Evolutionary conservation across 345 rosid genomes (phyloP).

Genomic region (Tarenaya hassleriana): DNA sequence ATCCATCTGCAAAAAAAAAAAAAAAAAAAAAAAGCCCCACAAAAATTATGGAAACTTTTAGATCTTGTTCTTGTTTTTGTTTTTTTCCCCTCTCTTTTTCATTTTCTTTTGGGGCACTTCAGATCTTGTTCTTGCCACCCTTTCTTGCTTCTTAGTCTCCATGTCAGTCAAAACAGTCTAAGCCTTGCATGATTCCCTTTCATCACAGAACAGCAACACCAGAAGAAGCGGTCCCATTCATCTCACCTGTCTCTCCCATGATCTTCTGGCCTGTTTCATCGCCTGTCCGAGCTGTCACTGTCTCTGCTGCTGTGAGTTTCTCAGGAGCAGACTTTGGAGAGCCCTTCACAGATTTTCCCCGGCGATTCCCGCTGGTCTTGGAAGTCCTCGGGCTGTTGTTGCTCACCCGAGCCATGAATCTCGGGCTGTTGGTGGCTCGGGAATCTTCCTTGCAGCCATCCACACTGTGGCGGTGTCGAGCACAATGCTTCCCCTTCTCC

Average conservation of each 20-base stretch:
- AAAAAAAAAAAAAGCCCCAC: neutral
- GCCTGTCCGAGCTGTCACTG: neutral
- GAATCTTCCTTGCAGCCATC: slow-evolving; percentile 41
- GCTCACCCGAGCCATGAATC: slow-evolving; percentile 25
- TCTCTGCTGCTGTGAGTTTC: neutral
- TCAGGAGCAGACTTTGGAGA: slow-evolving; percentile 10
- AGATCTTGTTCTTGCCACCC: slow-evolving; percentile 18
- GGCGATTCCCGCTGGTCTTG: neutral
- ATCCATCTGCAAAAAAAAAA: slow-evolving; percentile 13
- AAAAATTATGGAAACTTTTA: neutral
- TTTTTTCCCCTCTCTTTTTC: neutral
- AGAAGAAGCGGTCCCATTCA: neutral
- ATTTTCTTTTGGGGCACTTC: slow-evolving; percentile 13
- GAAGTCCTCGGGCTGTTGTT: slow-evolving; percentile 21
- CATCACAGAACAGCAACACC: slow-evolving; percentile 21
- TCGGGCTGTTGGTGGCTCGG: slow-evolving; percentile 18
- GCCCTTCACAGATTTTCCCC: slow-evolving; percentile 18
- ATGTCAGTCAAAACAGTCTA: slow-evolving; percentile 28
- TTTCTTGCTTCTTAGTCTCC: slow-evolving; percentile 23
- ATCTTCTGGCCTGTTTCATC: slow-evolving; percentile 4
- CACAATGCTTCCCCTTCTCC: slow-evolving; percentile 51
- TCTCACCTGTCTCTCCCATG: slow-evolving; percentile 12
- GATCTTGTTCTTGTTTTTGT: slow-evolving; percentile 12
- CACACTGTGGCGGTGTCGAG: slow-evolving; percentile 59
- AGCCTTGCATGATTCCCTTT: neutral